phyloP scores from a whole-genome alignment of 2,329 filamentous ascomycete genomes.

The Zymoseptoria brevis region DNA sequence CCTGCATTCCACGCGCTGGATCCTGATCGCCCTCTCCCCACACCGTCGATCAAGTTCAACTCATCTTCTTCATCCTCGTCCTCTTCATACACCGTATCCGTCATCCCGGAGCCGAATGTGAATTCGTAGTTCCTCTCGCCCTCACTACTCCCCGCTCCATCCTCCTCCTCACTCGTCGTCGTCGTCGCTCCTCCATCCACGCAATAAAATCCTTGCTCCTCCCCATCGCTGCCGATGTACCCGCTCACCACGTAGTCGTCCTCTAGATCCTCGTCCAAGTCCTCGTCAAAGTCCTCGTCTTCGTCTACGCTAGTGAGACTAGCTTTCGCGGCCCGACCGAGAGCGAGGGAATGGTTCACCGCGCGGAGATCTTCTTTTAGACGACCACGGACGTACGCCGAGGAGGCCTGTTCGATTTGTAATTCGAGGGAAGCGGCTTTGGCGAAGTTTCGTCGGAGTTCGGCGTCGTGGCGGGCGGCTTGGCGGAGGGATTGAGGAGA shows the following conservation, averaged over 20 bases:
- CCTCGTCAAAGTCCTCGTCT: slow-evolving; percentile 19
- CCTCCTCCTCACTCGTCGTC: slow-evolving; percentile 20
- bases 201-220: slow-evolving; percentile 27
- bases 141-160: slow-evolving; percentile 11
- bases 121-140: slow-evolving; percentile 24
- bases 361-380: slow-evolving; percentile 27
- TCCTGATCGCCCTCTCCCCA: neutral
- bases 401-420: slow-evolving; percentile 28
- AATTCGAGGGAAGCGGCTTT: slow-evolving; percentile 28
- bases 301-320: neutral
- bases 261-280: slow-evolving; percentile 18
- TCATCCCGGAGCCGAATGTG: slow-evolving; percentile 14
- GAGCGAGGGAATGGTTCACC: slow-evolving; percentile 28
- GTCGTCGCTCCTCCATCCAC: slow-evolving; percentile 19
- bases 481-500: neutral
- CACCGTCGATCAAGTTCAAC: slow-evolving; percentile 11
- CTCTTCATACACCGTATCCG: slow-evolving; percentile 7
- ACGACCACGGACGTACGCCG: slow-evolving; percentile 22
- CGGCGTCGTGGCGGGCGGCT: slow-evolving; percentile 7
- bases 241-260: slow-evolving; percentile 25
- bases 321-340: slow-evolving; percentile 24
- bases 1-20: neutral
- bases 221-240: slow-evolving; percentile 24
- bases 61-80: slow-evolving; percentile 17
- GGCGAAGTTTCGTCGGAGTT: slow-evolving; percentile 21